Evolutionary conservation across 2,329 filamentous ascomycete genomes (phyloP).

Genomic region (Alternaria sp.): DNA sequence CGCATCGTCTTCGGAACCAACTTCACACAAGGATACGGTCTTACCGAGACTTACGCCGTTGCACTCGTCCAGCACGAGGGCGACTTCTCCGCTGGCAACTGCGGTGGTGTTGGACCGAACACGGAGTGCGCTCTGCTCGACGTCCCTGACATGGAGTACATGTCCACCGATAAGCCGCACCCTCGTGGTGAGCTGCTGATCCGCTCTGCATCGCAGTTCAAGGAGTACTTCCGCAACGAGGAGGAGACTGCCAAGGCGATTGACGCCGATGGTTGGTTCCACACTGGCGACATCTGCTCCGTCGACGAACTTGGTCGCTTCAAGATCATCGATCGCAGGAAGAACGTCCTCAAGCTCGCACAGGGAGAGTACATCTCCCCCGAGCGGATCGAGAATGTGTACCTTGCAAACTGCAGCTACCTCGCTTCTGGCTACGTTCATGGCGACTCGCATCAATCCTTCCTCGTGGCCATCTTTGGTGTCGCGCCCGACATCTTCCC

Average conservation of each 20-base stretch:
- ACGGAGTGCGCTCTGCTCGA: constrained; percentile 81
- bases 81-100: constrained; percentile 81
- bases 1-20: constrained; percentile 79
- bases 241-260: constrained; percentile 85
- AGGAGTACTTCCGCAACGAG: constrained; percentile 86
- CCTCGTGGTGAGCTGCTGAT: constrained; percentile 90
- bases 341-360: constrained; percentile 98
- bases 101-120: constrained; percentile 72
- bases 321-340: constrained; percentile 93
- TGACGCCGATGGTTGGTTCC: constrained; percentile 93
- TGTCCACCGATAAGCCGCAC: constrained; percentile 82
- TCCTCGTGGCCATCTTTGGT: constrained; percentile 85
- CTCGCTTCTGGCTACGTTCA: constrained; percentile 86
- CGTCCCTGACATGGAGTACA: constrained; percentile 93
- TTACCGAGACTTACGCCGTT: constrained; percentile 91
- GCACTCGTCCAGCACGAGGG: constrained; percentile 70
- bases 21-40: constrained; percentile 86
- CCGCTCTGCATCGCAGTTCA: constrained; percentile 80
- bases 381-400: constrained; percentile 95
- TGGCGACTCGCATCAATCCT: constrained; percentile 82
- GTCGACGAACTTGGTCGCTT: constrained; percentile 87
- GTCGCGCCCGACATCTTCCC: constrained; percentile 86
- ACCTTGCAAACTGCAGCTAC: constrained; percentile 79
- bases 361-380: constrained; percentile 99
- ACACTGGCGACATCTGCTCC: constrained; percentile 88